These are phyloP conservation scores for Salix purpurea DNA, from an alignment of 345 rosid species.

Conservation along the genomic window DNA sequence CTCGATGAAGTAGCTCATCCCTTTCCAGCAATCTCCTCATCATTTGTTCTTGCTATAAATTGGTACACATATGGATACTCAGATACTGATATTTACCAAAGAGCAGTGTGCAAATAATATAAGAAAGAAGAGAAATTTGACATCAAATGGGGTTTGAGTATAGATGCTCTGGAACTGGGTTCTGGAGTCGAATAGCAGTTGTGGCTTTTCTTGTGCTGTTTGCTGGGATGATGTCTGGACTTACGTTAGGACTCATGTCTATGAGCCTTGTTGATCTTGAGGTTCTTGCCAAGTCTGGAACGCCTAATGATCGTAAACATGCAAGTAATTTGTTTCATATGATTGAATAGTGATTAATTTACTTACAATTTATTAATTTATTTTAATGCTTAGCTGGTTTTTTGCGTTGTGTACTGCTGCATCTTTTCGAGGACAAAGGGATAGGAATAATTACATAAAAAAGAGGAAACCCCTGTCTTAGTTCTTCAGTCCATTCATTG, in stretches of 20 bases:
- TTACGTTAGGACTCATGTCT: slow-evolving; percentile 33
- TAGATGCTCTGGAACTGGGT: slow-evolving; percentile 13
- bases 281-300: slow-evolving; percentile 18
- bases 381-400: neutral
- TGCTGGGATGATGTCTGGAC: slow-evolving; percentile 32
- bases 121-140: too few relatives aligned
- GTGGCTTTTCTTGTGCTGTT: slow-evolving; percentile 16
- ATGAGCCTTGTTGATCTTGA: slow-evolving; percentile 31
- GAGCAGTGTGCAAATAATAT: too few relatives aligned
- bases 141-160: slow-evolving; percentile 8
- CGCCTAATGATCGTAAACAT: slow-evolving; percentile 13
- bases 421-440: neutral
- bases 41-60: neutral
- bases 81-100: too few relatives aligned
- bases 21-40: neutral
- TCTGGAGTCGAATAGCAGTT: slow-evolving; percentile 4
- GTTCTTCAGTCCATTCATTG: too few relatives aligned
- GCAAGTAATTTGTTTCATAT: slow-evolving; percentile 6
- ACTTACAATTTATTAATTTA: neutral
- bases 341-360: neutral
- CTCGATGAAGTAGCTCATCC: neutral
- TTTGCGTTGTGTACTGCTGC: neutral
- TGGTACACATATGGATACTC: too few relatives aligned
- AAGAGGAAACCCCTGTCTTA: too few relatives aligned
- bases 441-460: too few relatives aligned